Conservation (phyloP, 2,329 filamentous ascomycete genomes). For the Penicillium sp. region DNA sequence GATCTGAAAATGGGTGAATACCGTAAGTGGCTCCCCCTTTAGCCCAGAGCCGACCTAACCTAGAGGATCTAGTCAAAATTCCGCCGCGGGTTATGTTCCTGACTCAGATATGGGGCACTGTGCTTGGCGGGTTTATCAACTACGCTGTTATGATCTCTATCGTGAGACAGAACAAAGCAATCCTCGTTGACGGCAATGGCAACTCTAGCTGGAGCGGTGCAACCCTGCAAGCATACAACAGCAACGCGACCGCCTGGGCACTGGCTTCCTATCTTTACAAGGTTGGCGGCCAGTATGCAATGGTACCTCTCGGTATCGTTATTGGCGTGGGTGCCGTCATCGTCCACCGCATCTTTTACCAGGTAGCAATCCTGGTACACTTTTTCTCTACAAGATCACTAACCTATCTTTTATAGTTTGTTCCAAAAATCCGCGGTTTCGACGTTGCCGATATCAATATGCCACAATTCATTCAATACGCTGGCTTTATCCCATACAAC, state of each 20-base stretch:
- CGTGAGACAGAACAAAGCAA: slow-evolving; percentile 46
- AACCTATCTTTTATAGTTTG: slow-evolving; percentile 35
- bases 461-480: slow-evolving; percentile 53
- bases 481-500: slow-evolving; percentile 55
- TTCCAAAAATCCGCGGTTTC: slow-evolving; percentile 46
- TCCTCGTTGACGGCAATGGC: slow-evolving; percentile 47
- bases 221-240: slow-evolving; percentile 43
- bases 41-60: neutral
- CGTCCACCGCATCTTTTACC: slow-evolving; percentile 13
- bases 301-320: slow-evolving; percentile 50
- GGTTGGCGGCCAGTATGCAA: slow-evolving; percentile 29
- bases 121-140: slow-evolving; percentile 53
- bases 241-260: slow-evolving; percentile 41
- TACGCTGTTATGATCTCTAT: slow-evolving; percentile 56
- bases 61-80: slow-evolving; percentile 42
- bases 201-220: slow-evolving; percentile 51
- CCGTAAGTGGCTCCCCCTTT: slow-evolving; percentile 32
- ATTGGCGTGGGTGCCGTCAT: slow-evolving; percentile 38
- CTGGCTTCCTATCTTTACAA: slow-evolving; percentile 54
- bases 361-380: neutral
- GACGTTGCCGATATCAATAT: slow-evolving; percentile 48
- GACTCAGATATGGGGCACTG: slow-evolving; percentile 54
- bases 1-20: slow-evolving; percentile 59
- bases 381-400: neutral
- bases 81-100: slow-evolving; percentile 54